Percentiles rank a stretch among this genome's conserved stretches.
Conservation (phyloP, 164 flowering plant species). For the Litsea cubeba region DNA sequence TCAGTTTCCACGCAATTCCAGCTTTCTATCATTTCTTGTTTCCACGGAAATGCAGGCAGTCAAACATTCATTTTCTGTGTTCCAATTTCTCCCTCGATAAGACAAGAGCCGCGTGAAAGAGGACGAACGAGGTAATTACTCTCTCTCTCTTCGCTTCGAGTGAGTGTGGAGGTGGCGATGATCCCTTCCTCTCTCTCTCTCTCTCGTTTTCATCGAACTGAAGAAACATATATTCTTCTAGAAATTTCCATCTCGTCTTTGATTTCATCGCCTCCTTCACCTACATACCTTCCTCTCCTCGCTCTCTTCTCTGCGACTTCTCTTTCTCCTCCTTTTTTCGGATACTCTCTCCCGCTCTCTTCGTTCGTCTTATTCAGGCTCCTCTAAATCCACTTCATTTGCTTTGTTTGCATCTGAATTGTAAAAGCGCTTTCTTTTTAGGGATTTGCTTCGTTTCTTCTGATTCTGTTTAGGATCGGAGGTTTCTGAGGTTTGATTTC, state of each 20-base stretch:
- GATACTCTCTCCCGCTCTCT: background rate
- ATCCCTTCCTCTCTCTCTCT: background rate
- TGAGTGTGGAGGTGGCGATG: background rate
- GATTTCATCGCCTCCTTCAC: conserved; percentile 1
- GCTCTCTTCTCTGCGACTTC: background rate
- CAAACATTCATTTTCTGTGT: no score
- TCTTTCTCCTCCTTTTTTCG: background rate
- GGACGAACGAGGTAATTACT: no score
- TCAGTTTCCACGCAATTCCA: no score
- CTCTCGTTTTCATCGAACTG: conserved; percentile 3
- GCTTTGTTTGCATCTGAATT: background rate
- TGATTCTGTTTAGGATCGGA: background rate
- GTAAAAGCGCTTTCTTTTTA: no score
- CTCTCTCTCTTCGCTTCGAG: no score
- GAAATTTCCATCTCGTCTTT: conserved; percentile 4
- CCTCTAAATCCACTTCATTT: background rate
- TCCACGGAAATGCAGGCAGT: no score
- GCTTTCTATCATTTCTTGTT: no score
- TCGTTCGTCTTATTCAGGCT: background rate
- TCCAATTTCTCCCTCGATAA: no score
- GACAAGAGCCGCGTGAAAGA: no score
- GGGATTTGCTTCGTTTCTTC: background rate
- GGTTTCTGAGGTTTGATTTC: background rate
- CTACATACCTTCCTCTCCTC: background rate
- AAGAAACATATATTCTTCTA: background rate